Evolutionary conservation across 495 filamentous ascomycete species (phyloP).

Genomic region (Tuber aestivum): DNA sequence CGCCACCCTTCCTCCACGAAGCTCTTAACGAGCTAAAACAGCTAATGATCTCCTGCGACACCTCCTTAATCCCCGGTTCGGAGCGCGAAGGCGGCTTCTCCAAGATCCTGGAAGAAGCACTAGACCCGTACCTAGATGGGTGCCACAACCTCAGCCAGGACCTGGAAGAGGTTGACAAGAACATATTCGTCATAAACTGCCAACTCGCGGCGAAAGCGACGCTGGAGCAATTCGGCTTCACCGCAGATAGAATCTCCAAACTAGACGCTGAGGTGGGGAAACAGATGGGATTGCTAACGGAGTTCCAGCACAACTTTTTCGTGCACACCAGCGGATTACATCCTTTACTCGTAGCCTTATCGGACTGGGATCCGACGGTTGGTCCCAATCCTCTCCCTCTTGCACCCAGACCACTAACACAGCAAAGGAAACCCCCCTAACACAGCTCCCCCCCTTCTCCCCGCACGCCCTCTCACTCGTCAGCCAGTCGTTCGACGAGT

Average conservation of each 20-base stretch:
- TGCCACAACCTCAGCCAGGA: slow-evolving; percentile 64
- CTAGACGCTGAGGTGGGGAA: slow-evolving; percentile 49
- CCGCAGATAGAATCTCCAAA: slow-evolving; percentile 45
- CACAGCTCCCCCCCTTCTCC: slow-evolving; percentile 56
- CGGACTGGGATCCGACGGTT: slow-evolving; percentile 41
- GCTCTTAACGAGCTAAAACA: slow-evolving; percentile 66
- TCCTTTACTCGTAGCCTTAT: slow-evolving; percentile 60
- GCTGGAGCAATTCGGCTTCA: slow-evolving; percentile 56
- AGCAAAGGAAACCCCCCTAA: slow-evolving; percentile 42
- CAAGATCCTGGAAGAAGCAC: slow-evolving; percentile 69
- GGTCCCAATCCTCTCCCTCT: background rate
- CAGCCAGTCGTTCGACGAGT: slow-evolving; percentile 78
- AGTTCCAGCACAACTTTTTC: slow-evolving; percentile 62
- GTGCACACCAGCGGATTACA: slow-evolving; percentile 67
- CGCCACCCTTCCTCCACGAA: slow-evolving; percentile 78
- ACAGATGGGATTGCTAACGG: slow-evolving; percentile 48
- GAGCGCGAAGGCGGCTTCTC: slow-evolving; percentile 63
- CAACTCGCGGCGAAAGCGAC: slow-evolving; percentile 54
- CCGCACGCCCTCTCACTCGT: slow-evolving; percentile 57
- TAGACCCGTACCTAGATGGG: slow-evolving; percentile 76
- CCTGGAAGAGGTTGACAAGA: slow-evolving; percentile 52
- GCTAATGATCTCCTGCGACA: slow-evolving; percentile 77
- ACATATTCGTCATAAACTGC: slow-evolving; percentile 81
- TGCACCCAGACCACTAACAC: background rate
- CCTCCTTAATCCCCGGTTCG: slow-evolving; percentile 57